Base-by-base conservation (phyloP, 1,284 basidiomycete species). In the Ustilago loliicola region DNA sequence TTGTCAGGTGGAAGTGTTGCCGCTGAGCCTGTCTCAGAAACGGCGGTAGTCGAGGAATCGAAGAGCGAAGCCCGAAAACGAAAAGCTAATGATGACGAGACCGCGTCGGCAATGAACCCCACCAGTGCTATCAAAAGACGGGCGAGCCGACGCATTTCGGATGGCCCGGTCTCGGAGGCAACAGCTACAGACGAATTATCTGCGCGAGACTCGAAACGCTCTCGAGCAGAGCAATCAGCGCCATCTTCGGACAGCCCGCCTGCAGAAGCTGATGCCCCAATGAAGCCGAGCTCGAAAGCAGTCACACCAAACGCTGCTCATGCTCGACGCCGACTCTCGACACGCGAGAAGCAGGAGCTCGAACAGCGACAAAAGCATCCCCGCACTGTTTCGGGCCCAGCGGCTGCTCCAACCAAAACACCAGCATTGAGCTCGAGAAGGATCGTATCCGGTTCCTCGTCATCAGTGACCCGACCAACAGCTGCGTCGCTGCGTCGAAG, bases 311-410 rank as follows among this genome's bases (percentile, higher is more conserved):
- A 50, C 9, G 40, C n/a, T 19, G 56, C 59, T 38, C 66, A 66
- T 27, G 65, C 67, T 23, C 56, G 60, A n/a, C 66, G 72, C 38
- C 56, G 72, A 40, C 66, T 69, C 4, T 75, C 72, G 9, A 75
- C 72, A 2, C 66, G 67, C 8, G 72, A 75, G 32, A 75, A 75
- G 47, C 59, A 63, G 25, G 67, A 75, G 40, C 36, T 69, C 11
- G 72, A 74, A 11, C 66, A 61, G 13, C 45, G 48, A 36, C 61
- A 59, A 27, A 72, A 56, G 25, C 19, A 45, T 21, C 29, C 36
- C 5, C 42, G 38, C 19, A 61, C 51, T 0, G 59, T 58, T 2
- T 54, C 61, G 25, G 15, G 11, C 15, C 13, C 48, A 10, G 48
- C 48, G 0, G 48, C 52, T 47, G 45, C 36, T 6, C 17, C 52